phyloP scores from a whole-genome alignment of 192 early-diverging fungal species.

The Kickxella alabastrina region DNA sequence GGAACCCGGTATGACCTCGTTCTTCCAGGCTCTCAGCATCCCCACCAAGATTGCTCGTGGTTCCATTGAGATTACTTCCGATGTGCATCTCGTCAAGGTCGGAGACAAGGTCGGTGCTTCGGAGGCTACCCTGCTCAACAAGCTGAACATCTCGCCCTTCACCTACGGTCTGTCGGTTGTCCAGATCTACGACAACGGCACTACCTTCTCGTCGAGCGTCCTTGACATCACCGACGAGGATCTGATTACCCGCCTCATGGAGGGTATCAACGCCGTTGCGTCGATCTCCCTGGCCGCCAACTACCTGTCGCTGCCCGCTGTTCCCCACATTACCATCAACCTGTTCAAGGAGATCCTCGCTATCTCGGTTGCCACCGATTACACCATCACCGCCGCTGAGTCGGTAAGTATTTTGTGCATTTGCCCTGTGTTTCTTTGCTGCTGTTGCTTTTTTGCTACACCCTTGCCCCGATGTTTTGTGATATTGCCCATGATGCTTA shows the following conservation, averaged over 20 bases:
- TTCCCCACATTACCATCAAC: constrained; percentile 96
- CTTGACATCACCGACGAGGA: constrained; percentile 85
- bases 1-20: constrained; percentile 99
- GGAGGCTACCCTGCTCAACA: constrained; percentile 98
- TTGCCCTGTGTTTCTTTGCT: constrained; percentile 3
- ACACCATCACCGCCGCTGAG: constrained; percentile 87
- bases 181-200: constrained; percentile 91
- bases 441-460: constrained; percentile 1
- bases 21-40: constrained; percentile 99
- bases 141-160: constrained; percentile 99
- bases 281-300: constrained; percentile 76
- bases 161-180: constrained; percentile 96
- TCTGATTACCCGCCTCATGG: constrained; percentile 63
- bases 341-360: constrained; percentile 96
- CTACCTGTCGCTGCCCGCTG: constrained; percentile 78
- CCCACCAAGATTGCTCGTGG: constrained; percentile 99
- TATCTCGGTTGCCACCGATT: constrained; percentile 84
- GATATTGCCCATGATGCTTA: constrained; percentile 43
- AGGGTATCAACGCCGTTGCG: constrained; percentile 69
- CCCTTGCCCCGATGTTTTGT: not conserved
- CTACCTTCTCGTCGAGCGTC: constrained; percentile 79
- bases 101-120: constrained; percentile 96
- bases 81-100: constrained; percentile 87
- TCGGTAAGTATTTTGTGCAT: constrained; percentile 56
- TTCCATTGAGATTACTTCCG: constrained; percentile 99